These are phyloP conservation scores for Vachellia collinsii DNA, from an alignment of 306 rosid genomes.

Conservation along the genomic window DNA sequence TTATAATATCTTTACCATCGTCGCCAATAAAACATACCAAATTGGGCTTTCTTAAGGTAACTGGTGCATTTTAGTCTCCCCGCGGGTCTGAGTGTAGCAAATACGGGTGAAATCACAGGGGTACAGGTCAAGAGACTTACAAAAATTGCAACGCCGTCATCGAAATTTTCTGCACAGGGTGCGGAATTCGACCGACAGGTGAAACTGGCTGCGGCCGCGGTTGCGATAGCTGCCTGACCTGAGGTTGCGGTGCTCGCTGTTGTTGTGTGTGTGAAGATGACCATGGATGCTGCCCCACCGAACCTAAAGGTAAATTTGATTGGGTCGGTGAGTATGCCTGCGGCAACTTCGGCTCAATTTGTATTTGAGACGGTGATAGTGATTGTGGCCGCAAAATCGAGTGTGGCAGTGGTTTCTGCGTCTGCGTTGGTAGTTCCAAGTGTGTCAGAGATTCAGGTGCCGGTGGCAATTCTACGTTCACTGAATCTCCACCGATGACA, in stretches of 20 bases:
- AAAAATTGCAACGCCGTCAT: constrained; percentile 37
- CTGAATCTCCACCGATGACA: constrained; percentile 25
- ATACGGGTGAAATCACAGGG: neutral
- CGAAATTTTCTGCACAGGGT: constrained; percentile 50
- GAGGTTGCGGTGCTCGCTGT: constrained; percentile 32
- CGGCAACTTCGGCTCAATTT: constrained; percentile 18
- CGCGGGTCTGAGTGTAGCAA: neutral
- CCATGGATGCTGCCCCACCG: constrained; percentile 36
- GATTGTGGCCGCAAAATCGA: constrained; percentile 5
- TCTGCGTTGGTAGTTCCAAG: constrained; percentile 11
- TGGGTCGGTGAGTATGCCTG: constrained; percentile 17
- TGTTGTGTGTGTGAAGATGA: constrained; percentile 24
- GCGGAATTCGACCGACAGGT: constrained; percentile 45
- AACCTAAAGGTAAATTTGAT: constrained; percentile 32
- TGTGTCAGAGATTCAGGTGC: constrained; percentile 26
- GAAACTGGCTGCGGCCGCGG: constrained; percentile 41
- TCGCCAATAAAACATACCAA: neutral
- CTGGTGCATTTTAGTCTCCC: neutral
- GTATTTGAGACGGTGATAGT: constrained; percentile 2
- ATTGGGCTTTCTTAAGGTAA: neutral
- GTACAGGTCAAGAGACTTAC: constrained; percentile 44
- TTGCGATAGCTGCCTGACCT: constrained; percentile 32
- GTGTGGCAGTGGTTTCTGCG: constrained; percentile 16
- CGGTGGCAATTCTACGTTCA: constrained; percentile 30
- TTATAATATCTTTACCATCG: neutral